Evolutionary conservation across 805 yeast species (phyloP), one percentile per base, ranked within the genome.

Genomic region (Metschnikowia aberdeeniae): DNA sequence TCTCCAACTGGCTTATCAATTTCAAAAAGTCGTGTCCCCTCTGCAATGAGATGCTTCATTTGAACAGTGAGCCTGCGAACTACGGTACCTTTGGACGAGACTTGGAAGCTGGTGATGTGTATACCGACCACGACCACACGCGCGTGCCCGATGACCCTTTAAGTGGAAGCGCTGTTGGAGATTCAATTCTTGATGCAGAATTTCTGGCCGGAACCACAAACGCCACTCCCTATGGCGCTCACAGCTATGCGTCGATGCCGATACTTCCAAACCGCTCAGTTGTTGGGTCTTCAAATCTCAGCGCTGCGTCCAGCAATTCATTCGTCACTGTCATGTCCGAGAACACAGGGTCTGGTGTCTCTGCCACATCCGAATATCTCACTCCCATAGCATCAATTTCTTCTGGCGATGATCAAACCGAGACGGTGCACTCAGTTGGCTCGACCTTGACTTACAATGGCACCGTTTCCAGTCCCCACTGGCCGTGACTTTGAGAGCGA

Each of bases 1-100:
- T 81, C 40, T 66, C 80, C 20, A 78, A 77, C 47, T 81, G 86
- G 86, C 68, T 81, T 35, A 69, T 80, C 12, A 67, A 70, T 49
- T 77, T 79, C 53, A 68, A 74, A 42, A 68, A 78, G 46, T 64
- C 68, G 30, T 81, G 86, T 54, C 86, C 86, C 2, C 71, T 81
- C 45, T 81, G 86, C 62, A 79, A 79, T 42, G 43, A 50, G 36
- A 14, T 38, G n/a, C 31, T 49, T 11, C 37, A 30, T 5, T 24
- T 43, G 11, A 38, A 30, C 6, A 28, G 22, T 3, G 28, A 14
- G 13, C 13, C 31, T 8, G n/a, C 31, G 5, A n/a, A n/a, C 14
- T 42, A 45, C 14, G 46, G 51, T n/a, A 45, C 50, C 11, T 48
- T 44, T 19, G 42, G 17, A 8, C 13, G 34, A 5, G 54, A 50